phyloP scores from a whole-genome alignment of 2,329 filamentous ascomycete species.

The Fusarium sp. region DNA sequence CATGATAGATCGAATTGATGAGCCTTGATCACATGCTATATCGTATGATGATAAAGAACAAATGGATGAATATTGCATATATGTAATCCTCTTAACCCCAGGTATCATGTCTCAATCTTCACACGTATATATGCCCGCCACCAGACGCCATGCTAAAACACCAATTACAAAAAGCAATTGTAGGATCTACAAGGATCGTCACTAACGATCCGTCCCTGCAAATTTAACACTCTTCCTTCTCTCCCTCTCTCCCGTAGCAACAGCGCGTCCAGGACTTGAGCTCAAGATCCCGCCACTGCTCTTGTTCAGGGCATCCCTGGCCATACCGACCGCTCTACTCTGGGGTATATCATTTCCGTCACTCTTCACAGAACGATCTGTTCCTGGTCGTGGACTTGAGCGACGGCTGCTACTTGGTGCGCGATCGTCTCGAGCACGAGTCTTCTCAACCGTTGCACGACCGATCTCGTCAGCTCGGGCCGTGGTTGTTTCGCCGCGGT shows the following conservation, averaged over 20 bases:
- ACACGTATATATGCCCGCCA: not conserved
- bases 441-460: constrained; percentile 58
- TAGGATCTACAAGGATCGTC: not conserved
- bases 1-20: not conserved
- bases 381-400: constrained; percentile 45
- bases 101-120: not conserved
- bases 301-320: constrained; percentile 62
- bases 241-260: constrained; percentile 59
- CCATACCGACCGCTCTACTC: constrained; percentile 70
- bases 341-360: constrained; percentile 67
- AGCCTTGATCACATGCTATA: not conserved
- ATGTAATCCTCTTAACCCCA: not conserved
- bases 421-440: constrained; percentile 43
- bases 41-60: not conserved
- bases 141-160: not conserved
- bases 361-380: constrained; percentile 50
- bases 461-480: constrained; percentile 64
- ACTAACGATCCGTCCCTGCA: constrained; percentile 54
- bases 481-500: constrained; percentile 60
- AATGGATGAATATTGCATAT: not conserved
- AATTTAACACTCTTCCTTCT: constrained; percentile 74
- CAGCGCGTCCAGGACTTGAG: constrained; percentile 59
- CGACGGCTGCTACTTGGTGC: constrained; percentile 43
- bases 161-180: not conserved
- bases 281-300: constrained; percentile 56